These are phyloP conservation scores for Nakazawaea wickerhamii DNA, from an alignment of 805 yeast species.

Conservation along the genomic window DNA sequence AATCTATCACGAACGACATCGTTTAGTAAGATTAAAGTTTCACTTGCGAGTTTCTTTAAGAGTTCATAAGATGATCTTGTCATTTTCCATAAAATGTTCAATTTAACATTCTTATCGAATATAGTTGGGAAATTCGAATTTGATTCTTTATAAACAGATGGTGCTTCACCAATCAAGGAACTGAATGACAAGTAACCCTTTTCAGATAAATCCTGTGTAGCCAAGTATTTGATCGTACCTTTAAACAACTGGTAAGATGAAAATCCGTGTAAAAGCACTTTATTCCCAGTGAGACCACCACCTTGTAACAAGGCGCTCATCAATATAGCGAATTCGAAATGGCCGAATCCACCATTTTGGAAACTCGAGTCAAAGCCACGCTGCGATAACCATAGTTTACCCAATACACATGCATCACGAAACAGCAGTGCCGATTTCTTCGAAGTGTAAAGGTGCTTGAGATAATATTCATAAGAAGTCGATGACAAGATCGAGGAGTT, in stretches of 20 bases:
- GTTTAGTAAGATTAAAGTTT: slow-evolving; percentile 62
- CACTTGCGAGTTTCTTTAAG: slow-evolving; percentile 59
- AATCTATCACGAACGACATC: slow-evolving; percentile 84
- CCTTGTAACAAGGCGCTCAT: slow-evolving; percentile 82
- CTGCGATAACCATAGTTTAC: slow-evolving; percentile 86
- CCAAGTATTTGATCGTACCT: slow-evolving; percentile 77
- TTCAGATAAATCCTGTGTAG: slow-evolving; percentile 65
- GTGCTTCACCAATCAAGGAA: slow-evolving; percentile 43
- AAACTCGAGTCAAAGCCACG: slow-evolving; percentile 68
- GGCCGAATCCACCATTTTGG: slow-evolving; percentile 78
- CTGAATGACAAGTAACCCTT: slow-evolving; percentile 65
- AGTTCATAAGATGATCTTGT: slow-evolving; percentile 58
- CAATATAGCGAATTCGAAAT: slow-evolving; percentile 78
- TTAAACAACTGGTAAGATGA: slow-evolving; percentile 92
- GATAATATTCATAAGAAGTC: slow-evolving; percentile 59
- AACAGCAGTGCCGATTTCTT: slow-evolving; percentile 76
- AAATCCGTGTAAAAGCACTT: slow-evolving; percentile 77
- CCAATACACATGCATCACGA: slow-evolving; percentile 80
- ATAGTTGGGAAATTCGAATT: slow-evolving; percentile 74
- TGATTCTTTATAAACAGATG: slow-evolving; percentile 41
- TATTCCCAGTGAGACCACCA: slow-evolving; percentile 72
- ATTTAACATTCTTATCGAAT: slow-evolving; percentile 68
- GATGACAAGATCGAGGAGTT: slow-evolving; percentile 75
- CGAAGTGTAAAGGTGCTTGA: slow-evolving; percentile 70
- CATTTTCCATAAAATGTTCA: slow-evolving; percentile 81